Base-by-base conservation (phyloP, 352 stramenopile genomes). In the Pythium dissimile region DNA sequence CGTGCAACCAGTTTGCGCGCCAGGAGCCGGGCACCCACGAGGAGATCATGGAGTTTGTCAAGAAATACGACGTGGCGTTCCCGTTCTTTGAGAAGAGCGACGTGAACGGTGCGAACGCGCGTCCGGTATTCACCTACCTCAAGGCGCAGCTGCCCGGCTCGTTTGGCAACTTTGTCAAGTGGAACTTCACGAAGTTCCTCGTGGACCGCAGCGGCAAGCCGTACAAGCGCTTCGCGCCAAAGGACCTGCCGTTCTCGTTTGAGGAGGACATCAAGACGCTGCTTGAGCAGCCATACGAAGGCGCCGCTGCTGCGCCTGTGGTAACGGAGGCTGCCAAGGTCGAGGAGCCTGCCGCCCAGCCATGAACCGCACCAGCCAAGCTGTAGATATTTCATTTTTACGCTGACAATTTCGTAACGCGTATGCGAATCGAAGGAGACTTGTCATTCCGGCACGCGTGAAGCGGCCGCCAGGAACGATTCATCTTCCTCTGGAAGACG, bases 151-250 rank as follows among this genome's bases (percentile, higher is more conserved):
- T 89, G 7, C 78, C 83, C 2, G 71, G 71, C 5, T 46, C 39
- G 39, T 46, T 46, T 23, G 42, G 42, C 3, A 75, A 75, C 26
- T 88, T 85, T 63, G 80, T 97, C 55, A 86, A 88, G 54, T 95
- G 86, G 86, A 95, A 95, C 73, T 96, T 92, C 54, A 90, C 80
- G 15, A 95, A 94, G 65, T 96, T 97, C 64, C 62, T 97, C 7
- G 68, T 97, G 3, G 78, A 86, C 69, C 78, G 81, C 51, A 70
- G 89, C 26, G 90, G 90, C 27, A 72, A 62, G 44, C 72, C 89
- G 37, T 64, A 76, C 53, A 86, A 94, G 62, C 72, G 90, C 10
- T 96, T 70, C 49, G 73, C 71, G 2, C 80, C 85, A 0, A 88
- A 81, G 55, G 83, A 78, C 20, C 62, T 65, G 54, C 84, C 84